Evolutionary conservation across 2,329 filamentous ascomycete species (phyloP), one percentile per base, ranked within the genome.

Genomic region (Neofusicoccum sp.): DNA sequence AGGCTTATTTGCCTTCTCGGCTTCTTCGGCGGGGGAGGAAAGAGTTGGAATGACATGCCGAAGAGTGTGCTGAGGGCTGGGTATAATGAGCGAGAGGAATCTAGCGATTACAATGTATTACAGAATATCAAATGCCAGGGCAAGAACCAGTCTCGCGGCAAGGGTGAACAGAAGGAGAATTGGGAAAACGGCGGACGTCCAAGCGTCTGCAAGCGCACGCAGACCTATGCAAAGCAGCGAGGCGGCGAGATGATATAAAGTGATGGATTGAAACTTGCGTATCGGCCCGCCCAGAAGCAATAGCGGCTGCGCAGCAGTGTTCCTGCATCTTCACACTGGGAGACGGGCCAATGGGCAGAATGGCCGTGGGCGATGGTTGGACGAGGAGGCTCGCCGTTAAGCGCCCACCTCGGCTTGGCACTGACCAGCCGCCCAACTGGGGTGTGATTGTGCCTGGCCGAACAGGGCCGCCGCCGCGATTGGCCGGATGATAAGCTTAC

Each of bases 1-100:
- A 71, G 71, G 61, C 70, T 74, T 30, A 69, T 68, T 54, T 73
- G 71, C 63, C 69, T 68, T 49, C 66, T 68, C 53, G 69, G 67
- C 43, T 53, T 60, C 48, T 69, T 70, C 61, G 70, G 71, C 28
- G 73, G 73, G 36, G 72, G 71, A 66, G 73, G 74, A 62, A 76
- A 75, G 53, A 76, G 62, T 62, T 75, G 73, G 62, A 76, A 66
- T 44, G 67, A 56, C 59, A 61, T 61, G 47, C 1, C 12, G 58
- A 36, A 33, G 2, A 3, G 9, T 12, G 31, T 14, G 40, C 24
- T 28, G 33, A 43, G 24, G 4, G 20, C 24, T 41, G 34, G 43
- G 24, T 51, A 49, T 31, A 28, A 20, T 45, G 45, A 51, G 2
- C 11, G 41, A 61, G 33, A 33, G 33, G 30, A 57, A 40, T 30